Evolutionary conservation across 2,329 filamentous ascomycete species (phyloP).

Genomic region (Aspergillus novofumigatus): DNA sequence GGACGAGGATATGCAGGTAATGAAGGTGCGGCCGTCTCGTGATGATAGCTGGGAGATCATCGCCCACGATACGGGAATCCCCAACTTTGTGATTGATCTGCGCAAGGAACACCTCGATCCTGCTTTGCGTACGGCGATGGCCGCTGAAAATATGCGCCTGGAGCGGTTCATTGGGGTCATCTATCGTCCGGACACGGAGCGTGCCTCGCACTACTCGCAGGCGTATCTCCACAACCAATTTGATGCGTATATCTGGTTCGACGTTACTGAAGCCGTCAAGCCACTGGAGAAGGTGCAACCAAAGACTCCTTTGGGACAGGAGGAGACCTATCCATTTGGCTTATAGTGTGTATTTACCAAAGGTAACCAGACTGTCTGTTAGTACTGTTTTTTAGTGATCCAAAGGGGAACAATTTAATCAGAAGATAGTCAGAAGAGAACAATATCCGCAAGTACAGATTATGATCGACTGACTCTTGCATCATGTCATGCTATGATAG

Average conservation of each 20-base stretch:
- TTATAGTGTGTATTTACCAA: conserved; percentile 25
- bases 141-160: conserved; percentile 33
- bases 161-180: conserved; percentile 53
- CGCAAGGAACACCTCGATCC: conserved; percentile 34
- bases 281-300: conserved; percentile 47
- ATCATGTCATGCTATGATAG: not conserved
- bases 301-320: conserved; percentile 36
- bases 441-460: not conserved
- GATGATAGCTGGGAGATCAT: conserved; percentile 48
- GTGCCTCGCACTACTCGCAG: conserved; percentile 47
- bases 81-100: conserved; percentile 46
- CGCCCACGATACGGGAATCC: conserved; percentile 45
- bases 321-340: conserved; percentile 52
- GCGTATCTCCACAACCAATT: conserved; percentile 47
- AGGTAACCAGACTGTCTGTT: not conserved
- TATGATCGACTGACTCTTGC: conserved; percentile 2
- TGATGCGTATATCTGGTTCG: conserved; percentile 50
- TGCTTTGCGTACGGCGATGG: conserved; percentile 34
- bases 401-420: not conserved
- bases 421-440: not conserved
- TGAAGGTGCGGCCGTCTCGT: conserved; percentile 45
- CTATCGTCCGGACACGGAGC: conserved; percentile 49
- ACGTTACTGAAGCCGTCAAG: conserved; percentile 43
- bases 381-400: no score
- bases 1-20: conserved; percentile 50